A percentile compares a stretch with the other conserved stretches of the same genome.
Conservation (phyloP, 164 flowering plant species). For the Malania oleifera region DNA sequence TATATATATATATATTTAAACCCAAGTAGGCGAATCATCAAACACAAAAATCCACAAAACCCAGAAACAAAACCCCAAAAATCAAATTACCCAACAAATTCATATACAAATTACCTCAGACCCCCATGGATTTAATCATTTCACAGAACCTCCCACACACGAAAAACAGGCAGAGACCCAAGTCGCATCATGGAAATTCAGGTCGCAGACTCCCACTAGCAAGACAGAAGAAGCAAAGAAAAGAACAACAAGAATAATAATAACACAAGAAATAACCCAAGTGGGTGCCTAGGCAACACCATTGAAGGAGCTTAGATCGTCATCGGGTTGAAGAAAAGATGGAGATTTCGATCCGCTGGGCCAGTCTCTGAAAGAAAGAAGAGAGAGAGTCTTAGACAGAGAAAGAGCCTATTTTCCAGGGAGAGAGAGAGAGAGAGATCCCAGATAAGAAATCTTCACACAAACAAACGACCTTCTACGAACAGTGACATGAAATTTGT, state of each 20-base stretch:
- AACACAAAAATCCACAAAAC: conserved; percentile 2
- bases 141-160: conserved; percentile 10
- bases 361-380: conserved; percentile 27
- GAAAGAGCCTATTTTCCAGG: conserved; percentile 13
- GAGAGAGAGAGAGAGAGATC: conserved; percentile 74
- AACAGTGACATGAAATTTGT: conserved; percentile 98
- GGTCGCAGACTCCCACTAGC: conserved; percentile 17
- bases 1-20: neutral
- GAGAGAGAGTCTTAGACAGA: conserved; percentile 18
- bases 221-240: conserved; percentile 11
- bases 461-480: conserved; percentile 82
- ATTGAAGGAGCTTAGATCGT: conserved; percentile 68
- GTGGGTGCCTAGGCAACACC: conserved; percentile 36
- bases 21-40: conserved; percentile 15
- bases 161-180: conserved; percentile 10
- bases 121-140: conserved; percentile 37
- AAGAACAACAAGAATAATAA: neutral
- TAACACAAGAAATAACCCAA: conserved; percentile 18
- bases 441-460: conserved; percentile 87
- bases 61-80: conserved; percentile 8
- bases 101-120: conserved; percentile 50
- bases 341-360: conserved; percentile 76
- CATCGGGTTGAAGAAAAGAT: conserved; percentile 33
- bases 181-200: conserved; percentile 31
- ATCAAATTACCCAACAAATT: conserved; percentile 11